phyloP scores from a whole-genome alignment of 2,329 filamentous ascomycete species.

The Fusarium brevicatenulatum region DNA sequence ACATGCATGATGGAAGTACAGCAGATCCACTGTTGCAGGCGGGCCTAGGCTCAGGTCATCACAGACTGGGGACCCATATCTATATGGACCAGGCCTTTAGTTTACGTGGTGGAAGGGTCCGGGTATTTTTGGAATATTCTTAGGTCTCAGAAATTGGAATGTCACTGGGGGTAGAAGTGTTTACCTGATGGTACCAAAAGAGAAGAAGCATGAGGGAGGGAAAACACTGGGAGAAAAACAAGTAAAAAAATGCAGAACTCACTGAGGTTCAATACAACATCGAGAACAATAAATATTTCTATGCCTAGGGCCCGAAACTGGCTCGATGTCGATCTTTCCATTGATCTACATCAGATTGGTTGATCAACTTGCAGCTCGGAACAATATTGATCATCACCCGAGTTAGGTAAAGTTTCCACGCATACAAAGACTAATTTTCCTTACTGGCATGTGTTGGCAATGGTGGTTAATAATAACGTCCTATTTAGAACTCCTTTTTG shows the following conservation, averaged over 20 bases:
- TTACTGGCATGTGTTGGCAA: not conserved
- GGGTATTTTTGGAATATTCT: conserved; percentile 33
- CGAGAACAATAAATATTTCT: conserved; percentile 4
- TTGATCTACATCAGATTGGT: not conserved
- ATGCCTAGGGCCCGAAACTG: not conserved
- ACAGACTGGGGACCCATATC: conserved; percentile 8
- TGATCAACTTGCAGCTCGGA: not conserved
- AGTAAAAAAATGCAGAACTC: not conserved
- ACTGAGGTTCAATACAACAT: not conserved
- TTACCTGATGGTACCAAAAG: not conserved
- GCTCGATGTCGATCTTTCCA: conserved; percentile 17
- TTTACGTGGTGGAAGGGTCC: not conserved
- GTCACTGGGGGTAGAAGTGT: not conserved
- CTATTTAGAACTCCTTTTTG: not conserved
- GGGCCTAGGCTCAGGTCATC: not conserved
- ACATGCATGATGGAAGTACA: conserved; percentile 7
- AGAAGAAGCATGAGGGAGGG: not conserved
- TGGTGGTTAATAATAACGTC: not conserved
- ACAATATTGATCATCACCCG: not conserved
- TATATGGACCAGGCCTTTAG: not conserved
- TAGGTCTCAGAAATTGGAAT: not conserved
- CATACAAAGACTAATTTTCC: not conserved
- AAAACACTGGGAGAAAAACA: not conserved
- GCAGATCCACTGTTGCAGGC: conserved; percentile 16
- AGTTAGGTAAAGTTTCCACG: not conserved